phyloP scores from a whole-genome alignment of 805 yeast species.

The Nakazawaea holstii region DNA sequence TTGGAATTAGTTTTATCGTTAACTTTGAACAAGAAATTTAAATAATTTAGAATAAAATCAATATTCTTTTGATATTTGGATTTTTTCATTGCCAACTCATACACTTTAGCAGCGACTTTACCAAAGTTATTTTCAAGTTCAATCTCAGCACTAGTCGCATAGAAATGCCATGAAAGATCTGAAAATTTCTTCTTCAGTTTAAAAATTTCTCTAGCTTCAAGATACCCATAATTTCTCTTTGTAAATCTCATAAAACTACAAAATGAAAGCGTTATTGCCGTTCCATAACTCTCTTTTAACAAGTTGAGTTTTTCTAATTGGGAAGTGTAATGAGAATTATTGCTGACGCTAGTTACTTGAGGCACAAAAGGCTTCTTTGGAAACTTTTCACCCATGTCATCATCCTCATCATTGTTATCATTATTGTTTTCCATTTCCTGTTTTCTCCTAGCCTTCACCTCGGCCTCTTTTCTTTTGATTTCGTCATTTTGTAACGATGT shows the following conservation, averaged over 20 bases:
- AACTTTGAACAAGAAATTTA: slow-evolving; percentile 62
- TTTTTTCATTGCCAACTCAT: slow-evolving; percentile 70
- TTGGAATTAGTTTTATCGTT: slow-evolving; percentile 71
- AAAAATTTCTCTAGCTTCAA: slow-evolving; percentile 70
- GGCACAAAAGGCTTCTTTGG: background rate
- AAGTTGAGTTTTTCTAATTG: slow-evolving; percentile 19
- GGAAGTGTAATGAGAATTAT: slow-evolving; percentile 17
- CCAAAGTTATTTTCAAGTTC: slow-evolving; percentile 66
- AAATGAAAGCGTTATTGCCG: slow-evolving; percentile 58
- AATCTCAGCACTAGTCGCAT: slow-evolving; percentile 74
- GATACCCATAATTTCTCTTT: slow-evolving; percentile 56
- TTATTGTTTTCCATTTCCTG: slow-evolving; percentile 11
- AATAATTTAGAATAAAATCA: slow-evolving; percentile 60
- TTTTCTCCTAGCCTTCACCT: slow-evolving; percentile 9
- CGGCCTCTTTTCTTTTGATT: slow-evolving; percentile 6
- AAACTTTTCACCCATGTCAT: slow-evolving; percentile 14
- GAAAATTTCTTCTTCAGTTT: slow-evolving; percentile 60
- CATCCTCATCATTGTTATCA: slow-evolving; percentile 7
- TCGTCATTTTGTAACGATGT: slow-evolving; percentile 14
- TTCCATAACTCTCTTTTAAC: slow-evolving; percentile 15
- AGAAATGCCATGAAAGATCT: slow-evolving; percentile 69
- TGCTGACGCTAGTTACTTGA: background rate
- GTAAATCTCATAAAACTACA: slow-evolving; percentile 65
- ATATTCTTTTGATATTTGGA: slow-evolving; percentile 41
- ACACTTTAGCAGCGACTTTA: slow-evolving; percentile 67